A percentile compares a stretch with the other conserved stretches of the same genome.
These are phyloP conservation scores for Eucalyptus pauciflora DNA, from an alignment of 345 rosid species.

Conservation along the genomic window DNA sequence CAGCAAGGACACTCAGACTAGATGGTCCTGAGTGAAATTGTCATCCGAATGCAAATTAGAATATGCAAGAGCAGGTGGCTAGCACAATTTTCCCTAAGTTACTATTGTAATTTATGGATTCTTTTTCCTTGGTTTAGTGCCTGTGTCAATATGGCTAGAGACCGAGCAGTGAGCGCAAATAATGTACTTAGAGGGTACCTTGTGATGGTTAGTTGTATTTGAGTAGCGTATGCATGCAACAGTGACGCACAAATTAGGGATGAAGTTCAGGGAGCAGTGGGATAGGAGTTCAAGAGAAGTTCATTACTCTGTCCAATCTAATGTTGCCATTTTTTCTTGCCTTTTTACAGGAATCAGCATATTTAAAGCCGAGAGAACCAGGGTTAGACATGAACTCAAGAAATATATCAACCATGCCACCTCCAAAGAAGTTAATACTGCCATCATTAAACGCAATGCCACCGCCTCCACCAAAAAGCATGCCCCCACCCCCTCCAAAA, in stretches of 20 bases:
- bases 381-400: constrained; percentile 4
- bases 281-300: not conserved
- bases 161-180: not conserved
- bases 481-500: constrained; percentile 52
- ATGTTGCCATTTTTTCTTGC: not conserved
- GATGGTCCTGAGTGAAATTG: not conserved
- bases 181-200: not conserved
- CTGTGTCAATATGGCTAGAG: not conserved
- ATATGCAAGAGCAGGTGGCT: not conserved
- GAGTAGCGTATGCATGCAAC: not conserved
- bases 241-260: not conserved
- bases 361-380: constrained; percentile 12
- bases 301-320: not conserved
- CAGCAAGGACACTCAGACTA: not conserved
- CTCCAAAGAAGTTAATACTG: constrained; percentile 30
- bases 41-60: not conserved
- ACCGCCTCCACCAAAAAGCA: constrained; percentile 34
- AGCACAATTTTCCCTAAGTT: not conserved
- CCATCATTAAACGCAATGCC: constrained; percentile 22
- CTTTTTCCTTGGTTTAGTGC: not conserved
- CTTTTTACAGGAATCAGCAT: constrained; percentile 32
- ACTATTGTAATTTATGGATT: not conserved
- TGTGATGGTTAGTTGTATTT: not conserved
- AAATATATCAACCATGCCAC: constrained; percentile 27
- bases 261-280: not conserved